Conservation (phyloP, 208 protist genomes). For the Leishmania martiniquensis region DNA sequence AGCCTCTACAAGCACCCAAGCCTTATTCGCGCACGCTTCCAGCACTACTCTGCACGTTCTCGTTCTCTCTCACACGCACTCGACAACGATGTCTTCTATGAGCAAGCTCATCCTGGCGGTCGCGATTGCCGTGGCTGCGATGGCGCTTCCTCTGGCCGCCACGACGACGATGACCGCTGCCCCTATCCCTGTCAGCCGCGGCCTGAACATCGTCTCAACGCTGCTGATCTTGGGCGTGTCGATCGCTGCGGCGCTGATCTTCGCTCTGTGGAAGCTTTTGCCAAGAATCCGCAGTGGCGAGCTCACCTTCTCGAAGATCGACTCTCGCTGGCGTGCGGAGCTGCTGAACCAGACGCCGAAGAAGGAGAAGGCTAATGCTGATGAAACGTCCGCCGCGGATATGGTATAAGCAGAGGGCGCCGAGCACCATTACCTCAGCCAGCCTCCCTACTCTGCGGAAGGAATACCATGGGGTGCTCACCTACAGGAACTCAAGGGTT, state of each 20-base stretch:
- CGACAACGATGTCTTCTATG: conserved; percentile 9
- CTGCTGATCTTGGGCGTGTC: conserved; percentile 42
- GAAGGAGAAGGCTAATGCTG: conserved; percentile 26
- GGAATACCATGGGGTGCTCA: too few species aligned
- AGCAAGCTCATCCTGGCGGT: conserved; percentile 3
- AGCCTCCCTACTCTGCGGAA: neutral
- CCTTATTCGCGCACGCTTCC: too few species aligned
- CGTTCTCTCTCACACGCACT: neutral
- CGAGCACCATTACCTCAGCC: neutral
- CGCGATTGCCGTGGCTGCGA: neutral
- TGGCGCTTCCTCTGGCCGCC: neutral
- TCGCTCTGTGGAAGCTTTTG: conserved; percentile 29
- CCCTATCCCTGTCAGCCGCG: conserved; percentile 12
- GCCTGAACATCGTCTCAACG: conserved; percentile 33
- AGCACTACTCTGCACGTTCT: too few species aligned
- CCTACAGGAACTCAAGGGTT: neutral
- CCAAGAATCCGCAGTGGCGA: conserved; percentile 43
- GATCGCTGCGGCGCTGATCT: conserved; percentile 19
- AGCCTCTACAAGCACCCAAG: neutral
- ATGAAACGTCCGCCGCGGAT: neutral
- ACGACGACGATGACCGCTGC: conserved; percentile 15
- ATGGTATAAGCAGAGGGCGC: neutral
- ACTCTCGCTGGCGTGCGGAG: conserved; percentile 43
- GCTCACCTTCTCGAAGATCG: conserved; percentile 32
- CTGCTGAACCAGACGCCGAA: conserved; percentile 39